Conservation (phyloP, 805 yeast species). For the Hanseniaspora valbyensis region DNA sequence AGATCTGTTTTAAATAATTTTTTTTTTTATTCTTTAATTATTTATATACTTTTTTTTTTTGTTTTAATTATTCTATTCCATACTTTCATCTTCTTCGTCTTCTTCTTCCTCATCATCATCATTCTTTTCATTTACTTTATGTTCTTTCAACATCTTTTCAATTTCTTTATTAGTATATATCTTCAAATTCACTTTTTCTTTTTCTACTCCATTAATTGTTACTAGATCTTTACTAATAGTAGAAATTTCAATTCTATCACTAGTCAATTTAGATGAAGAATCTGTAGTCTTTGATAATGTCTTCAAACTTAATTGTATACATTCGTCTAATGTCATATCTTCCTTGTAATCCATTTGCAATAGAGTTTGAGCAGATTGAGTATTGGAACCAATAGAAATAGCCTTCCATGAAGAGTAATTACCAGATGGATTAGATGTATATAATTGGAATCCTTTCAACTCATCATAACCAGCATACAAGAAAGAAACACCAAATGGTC, state of each 20-base stretch:
- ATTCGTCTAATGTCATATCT: slow-evolving; percentile 60
- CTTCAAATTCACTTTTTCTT: slow-evolving; percentile 49
- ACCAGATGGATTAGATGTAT: slow-evolving; percentile 93
- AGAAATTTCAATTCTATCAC: slow-evolving; percentile 89
- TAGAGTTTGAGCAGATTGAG: slow-evolving; percentile 89
- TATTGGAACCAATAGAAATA: slow-evolving; percentile 91
- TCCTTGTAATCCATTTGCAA: slow-evolving; percentile 91
- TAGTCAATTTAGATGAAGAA: slow-evolving; percentile 57
- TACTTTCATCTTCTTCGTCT: slow-evolving; percentile 4
- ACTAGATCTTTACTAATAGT: slow-evolving; percentile 43
- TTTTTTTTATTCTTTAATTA: too few species aligned
- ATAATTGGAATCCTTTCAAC: slow-evolving; percentile 77
- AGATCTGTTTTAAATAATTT: too few species aligned
- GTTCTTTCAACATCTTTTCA: slow-evolving; percentile 56
- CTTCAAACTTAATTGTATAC: slow-evolving; percentile 78
- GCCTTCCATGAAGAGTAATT: slow-evolving; percentile 99
- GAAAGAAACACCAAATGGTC: slow-evolving; percentile 97
- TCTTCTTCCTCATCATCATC: slow-evolving; percentile 31
- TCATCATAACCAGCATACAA: slow-evolving; percentile 94
- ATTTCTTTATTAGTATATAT: slow-evolving; percentile 76
- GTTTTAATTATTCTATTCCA: slow-evolving; percentile 3
- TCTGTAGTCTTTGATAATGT: slow-evolving; percentile 92
- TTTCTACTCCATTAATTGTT: slow-evolving; percentile 17
- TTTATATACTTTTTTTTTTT: background rate
- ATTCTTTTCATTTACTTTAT: slow-evolving; percentile 54